Base-by-base conservation (phyloP, 164 flowering plant genomes). In the Berberis vulgaris region DNA sequence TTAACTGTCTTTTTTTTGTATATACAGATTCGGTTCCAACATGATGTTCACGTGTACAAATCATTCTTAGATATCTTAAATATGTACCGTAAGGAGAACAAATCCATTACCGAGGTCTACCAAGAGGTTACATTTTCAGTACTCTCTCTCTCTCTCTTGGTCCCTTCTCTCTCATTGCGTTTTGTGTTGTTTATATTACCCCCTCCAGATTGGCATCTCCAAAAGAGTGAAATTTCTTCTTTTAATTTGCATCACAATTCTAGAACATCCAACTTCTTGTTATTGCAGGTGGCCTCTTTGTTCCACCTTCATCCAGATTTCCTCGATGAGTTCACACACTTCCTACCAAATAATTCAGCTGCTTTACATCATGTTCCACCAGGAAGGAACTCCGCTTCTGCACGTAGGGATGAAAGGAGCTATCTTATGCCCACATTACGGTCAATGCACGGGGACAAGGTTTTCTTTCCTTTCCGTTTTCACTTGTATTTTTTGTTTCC, bases 11-110 rank as follows among this genome's bases (percentile, higher is more conserved):
- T 26, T 26, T 26, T 26, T 26, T 26, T 58, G 5, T 69, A 10
- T 59, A 43, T 80, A 74, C 88, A 95, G 99, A 77, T 84, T 7
- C 87, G 97, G 62, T 91, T 91, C 76, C 92, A 83, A 66, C 82
- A 84, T 47, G 89, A 95, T 71, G 96, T 86, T 68, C 88, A 71
- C 61, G 97, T 89, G 11, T 95, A 91, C 73, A 89, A 89, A 68
- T 82, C 96, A 64, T 91, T 95, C 78, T 73, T 95, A 49, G 96
- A 86, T 70, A 89, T 86, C 64, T 76, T 95, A 74, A 89, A 88
- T 74, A 77, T 85, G 94, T 95, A 86, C 63, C 76, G 92, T 60
- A 95, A 84, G 76, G 97, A 89, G 76, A 80, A 74, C 73, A 94
- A 91, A 72, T 77, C 92, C 39, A 86, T 88, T 49, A 64, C 72